phyloP scores from a whole-genome alignment of 345 rosid genomes.

The Luvunga scandens region DNA sequence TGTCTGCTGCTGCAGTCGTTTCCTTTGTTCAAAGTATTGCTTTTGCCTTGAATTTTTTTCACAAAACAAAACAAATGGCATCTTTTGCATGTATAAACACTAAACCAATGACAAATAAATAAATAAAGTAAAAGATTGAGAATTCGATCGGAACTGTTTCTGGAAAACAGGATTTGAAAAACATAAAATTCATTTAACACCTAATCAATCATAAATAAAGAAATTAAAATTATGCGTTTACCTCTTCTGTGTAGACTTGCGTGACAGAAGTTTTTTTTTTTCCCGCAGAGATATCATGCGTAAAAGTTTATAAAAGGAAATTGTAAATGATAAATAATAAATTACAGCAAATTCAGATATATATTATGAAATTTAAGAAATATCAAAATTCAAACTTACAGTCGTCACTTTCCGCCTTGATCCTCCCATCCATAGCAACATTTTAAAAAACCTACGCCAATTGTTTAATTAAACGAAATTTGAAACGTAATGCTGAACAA shows the following conservation, averaged over 20 bases:
- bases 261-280: conserved; percentile 30
- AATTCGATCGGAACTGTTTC: neutral
- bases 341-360: neutral
- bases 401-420: conserved; percentile 77
- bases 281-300: conserved; percentile 5
- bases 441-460: conserved; percentile 11
- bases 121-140: neutral
- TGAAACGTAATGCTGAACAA: neutral
- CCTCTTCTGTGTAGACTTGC: conserved; percentile 60
- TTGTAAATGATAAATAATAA: neutral
- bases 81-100: neutral
- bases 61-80: conserved; percentile 4
- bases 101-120: neutral
- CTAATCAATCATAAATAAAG: neutral
- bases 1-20: conserved; percentile 44
- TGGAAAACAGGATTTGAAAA: neutral
- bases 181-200: neutral
- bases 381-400: conserved; percentile 38
- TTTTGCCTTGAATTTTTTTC: conserved; percentile 55
- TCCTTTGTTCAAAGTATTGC: conserved; percentile 86
- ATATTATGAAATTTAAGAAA: neutral
- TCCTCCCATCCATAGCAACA: conserved; percentile 98
- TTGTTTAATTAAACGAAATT: neutral
- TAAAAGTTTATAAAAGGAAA: neutral
- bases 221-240: conserved; percentile 10